Base-by-base conservation (phyloP, 2,329 filamentous ascomycete species). In the Colletotrichum sidae region DNA sequence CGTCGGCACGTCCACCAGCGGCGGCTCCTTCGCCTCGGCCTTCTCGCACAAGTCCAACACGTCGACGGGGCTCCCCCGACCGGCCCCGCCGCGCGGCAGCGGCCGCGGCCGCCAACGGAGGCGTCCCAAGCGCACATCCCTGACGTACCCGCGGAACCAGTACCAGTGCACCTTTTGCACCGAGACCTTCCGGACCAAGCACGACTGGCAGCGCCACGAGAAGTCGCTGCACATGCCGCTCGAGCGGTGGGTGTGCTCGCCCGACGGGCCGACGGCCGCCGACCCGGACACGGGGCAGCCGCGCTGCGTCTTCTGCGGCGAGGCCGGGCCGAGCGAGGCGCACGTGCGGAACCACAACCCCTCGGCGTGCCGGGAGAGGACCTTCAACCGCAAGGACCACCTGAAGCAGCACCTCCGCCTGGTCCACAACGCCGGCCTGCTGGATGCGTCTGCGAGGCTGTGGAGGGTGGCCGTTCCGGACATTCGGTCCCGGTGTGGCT, bases 191-290 rank as follows among this genome's bases (percentile, higher is more conserved):
- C 77, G 77, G 50, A 77, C 77, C 0, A 82, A 81, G 17, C 76
- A 82, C 58, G 80, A 81, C 15, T 83, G 81, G 81, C 78, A 79
- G 25, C 75, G 85, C 25, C 85, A 87, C 65, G 85, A 87, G 59
- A 80, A 79, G 50, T 79, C 80, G 60, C 77, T 79, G 55, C 84
- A 76, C 70, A 77, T 76, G 60, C 84, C 78, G 8, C 83, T 82
- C 0, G 80, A 77, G 71, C 77, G 69, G 58, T 87, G 75, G 85
- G 80, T 78, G 66, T 86, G 77, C 34, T 64, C 60, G 4, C 60
- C 60, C 10, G 42, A 38, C 52, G 60, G 42, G 4, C 50, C 51
- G 6, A 60, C 49, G 71, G 77, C 3, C 79, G 79, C 33, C 8
- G 80, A 81, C 3, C 77, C 76, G 53, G 57, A 55, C 4, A 53